phyloP scores from a whole-genome alignment of 495 filamentous ascomycete species.

The Pyrenula massariospora region DNA sequence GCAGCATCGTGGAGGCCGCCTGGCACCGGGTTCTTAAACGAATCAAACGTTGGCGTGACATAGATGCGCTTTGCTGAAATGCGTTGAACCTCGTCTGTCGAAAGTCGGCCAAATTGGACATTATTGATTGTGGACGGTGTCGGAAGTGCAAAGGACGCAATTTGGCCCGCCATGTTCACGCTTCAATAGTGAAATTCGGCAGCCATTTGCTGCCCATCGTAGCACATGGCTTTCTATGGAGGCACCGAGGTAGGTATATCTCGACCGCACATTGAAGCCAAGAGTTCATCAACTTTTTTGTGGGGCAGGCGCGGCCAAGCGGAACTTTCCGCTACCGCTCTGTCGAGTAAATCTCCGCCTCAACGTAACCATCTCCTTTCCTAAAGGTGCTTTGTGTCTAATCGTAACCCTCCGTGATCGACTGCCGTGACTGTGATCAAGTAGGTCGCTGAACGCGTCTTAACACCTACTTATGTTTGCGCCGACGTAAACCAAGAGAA shows the following conservation, averaged over 20 bases:
- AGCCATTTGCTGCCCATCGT: too few relatives aligned
- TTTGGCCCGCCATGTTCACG: slow-evolving; percentile 8
- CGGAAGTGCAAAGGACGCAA: slow-evolving; percentile 78
- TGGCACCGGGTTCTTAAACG: slow-evolving; percentile 69
- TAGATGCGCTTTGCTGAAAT: slow-evolving; percentile 88
- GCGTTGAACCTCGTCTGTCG: slow-evolving; percentile 67
- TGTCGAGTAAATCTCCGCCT: neutral
- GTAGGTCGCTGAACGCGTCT: too few relatives aligned
- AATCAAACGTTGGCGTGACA: slow-evolving; percentile 82
- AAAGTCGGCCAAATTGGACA: slow-evolving; percentile 80
- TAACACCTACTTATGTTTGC: too few relatives aligned
- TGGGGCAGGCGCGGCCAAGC: neutral
- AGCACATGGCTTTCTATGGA: too few relatives aligned
- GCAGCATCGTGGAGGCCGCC: slow-evolving; percentile 89
- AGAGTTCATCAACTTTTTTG: neutral
- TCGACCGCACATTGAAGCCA: too few relatives aligned
- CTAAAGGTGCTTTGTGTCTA: too few relatives aligned
- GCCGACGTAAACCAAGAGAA: too few relatives aligned
- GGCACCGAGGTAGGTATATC: too few relatives aligned
- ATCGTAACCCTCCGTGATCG: too few relatives aligned
- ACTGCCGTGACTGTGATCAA: too few relatives aligned
- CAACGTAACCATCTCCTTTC: too few relatives aligned
- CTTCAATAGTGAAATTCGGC: too few relatives aligned
- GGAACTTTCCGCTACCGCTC: neutral
- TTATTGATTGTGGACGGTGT: slow-evolving; percentile 73